A percentile compares a stretch with the other conserved stretches of the same genome.
Conservation (phyloP, 2,329 filamentous ascomycete species). For the Aspergillus phoenicis region DNA sequence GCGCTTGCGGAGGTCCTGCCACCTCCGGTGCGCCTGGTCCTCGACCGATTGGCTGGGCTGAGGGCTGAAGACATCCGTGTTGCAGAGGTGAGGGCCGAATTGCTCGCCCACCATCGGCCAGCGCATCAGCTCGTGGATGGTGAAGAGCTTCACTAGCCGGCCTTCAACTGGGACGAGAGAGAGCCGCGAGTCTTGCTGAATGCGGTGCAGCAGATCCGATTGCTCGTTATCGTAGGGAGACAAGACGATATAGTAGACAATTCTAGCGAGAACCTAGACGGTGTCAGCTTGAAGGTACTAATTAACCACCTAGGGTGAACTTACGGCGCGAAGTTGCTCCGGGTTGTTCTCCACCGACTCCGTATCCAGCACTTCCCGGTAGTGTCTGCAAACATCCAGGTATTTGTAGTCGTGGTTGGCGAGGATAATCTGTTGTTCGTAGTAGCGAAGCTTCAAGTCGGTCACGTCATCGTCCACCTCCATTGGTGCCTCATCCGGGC, state of each 20-base stretch:
- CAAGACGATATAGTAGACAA: constrained; percentile 97
- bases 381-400: constrained; percentile 96
- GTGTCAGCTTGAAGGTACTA: constrained; percentile 14
- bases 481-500: constrained; percentile 73
- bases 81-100: constrained; percentile 84
- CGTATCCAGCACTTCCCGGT: constrained; percentile 93
- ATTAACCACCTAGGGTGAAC: constrained; percentile 38
- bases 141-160: constrained; percentile 90
- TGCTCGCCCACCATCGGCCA: constrained; percentile 91
- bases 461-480: constrained; percentile 87
- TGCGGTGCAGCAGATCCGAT: constrained; percentile 91
- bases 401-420: constrained; percentile 98
- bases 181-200: constrained; percentile 82
- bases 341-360: constrained; percentile 91
- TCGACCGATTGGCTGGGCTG: constrained; percentile 66
- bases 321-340: constrained; percentile 79
- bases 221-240: constrained; percentile 98
- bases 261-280: constrained; percentile 82
- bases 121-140: constrained; percentile 93
- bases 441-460: constrained; percentile 92
- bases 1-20: constrained; percentile 93
- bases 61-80: constrained; percentile 85
- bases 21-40: constrained; percentile 79
- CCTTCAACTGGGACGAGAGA: constrained; percentile 76
- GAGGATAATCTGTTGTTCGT: constrained; percentile 93